phyloP scores from a whole-genome alignment of 2,329 filamentous ascomycete species.

The Gnomoniopsis smithogilvyi region DNA sequence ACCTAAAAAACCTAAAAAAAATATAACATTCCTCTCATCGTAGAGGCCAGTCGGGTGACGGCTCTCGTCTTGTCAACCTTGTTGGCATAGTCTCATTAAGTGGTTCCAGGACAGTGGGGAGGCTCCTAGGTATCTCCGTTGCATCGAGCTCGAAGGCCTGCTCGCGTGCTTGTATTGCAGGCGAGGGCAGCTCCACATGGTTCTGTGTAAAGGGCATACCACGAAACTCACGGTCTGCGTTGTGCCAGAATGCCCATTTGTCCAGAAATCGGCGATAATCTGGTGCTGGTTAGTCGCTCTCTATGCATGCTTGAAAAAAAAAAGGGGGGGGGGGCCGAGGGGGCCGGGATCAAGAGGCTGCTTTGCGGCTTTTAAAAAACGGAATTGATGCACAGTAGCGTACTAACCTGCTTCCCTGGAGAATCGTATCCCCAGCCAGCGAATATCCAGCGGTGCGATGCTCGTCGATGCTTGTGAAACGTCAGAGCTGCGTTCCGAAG shows the following conservation, averaged over 20 bases:
- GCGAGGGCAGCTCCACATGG: conserved; percentile 45
- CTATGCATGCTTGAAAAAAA: too few species aligned
- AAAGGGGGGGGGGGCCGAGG: too few species aligned
- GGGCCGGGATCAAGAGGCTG: too few species aligned
- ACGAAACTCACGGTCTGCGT: conserved; percentile 42
- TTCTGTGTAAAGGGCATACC: conserved; percentile 43
- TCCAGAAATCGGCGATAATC: conserved; percentile 45
- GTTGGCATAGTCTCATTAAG: conserved; percentile 12
- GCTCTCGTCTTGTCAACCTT: background rate
- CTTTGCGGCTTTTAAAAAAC: background rate
- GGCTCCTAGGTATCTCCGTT: conserved; percentile 3
- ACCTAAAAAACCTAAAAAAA: too few species aligned
- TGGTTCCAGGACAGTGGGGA: conserved; percentile 30
- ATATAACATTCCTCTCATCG: too few species aligned
- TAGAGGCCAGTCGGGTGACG: background rate
- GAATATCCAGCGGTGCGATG: conserved; percentile 34
- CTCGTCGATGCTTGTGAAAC: conserved; percentile 3
- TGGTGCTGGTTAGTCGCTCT: conserved; percentile 20
- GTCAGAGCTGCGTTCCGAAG: conserved; percentile 18
- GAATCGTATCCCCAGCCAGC: conserved; percentile 49
- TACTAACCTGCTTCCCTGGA: conserved; percentile 42
- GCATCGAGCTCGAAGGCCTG: conserved; percentile 14
- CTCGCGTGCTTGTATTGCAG: conserved; percentile 36
- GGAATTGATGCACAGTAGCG: background rate
- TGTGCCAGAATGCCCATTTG: conserved; percentile 43